A percentile compares a stretch with the other conserved stretches of the same genome.
Conservation (phyloP, 495 filamentous ascomycete species). For the Lentithecium fluviatile region DNA sequence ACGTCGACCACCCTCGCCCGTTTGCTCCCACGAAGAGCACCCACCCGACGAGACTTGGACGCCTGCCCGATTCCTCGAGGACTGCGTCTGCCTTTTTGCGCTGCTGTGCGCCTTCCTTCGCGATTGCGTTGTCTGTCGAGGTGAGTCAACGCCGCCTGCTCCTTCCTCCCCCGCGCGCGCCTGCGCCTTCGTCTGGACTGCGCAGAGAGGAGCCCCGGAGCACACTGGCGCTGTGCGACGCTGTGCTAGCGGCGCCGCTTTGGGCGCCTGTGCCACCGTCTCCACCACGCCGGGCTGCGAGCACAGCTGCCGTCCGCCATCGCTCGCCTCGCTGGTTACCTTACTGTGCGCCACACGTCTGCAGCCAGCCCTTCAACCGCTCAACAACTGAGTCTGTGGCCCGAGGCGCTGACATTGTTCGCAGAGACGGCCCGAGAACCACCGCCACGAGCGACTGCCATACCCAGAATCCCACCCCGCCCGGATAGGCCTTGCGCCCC, state of each 20-base stretch:
- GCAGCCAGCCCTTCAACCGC: slow-evolving; percentile 28
- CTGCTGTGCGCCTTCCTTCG: not conserved
- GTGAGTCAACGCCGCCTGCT: slow-evolving; percentile 32
- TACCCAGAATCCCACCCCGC: slow-evolving; percentile 2
- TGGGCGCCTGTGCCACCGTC: slow-evolving; percentile 19
- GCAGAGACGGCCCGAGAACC: slow-evolving; percentile 7
- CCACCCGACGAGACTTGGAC: slow-evolving; percentile 13
- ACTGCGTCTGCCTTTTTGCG: slow-evolving; percentile 8
- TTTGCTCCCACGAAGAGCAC: slow-evolving; percentile 27
- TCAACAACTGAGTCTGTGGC: slow-evolving; percentile 14
- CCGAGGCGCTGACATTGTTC: slow-evolving; percentile 25
- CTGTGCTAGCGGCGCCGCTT: slow-evolving; percentile 19
- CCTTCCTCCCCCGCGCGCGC: slow-evolving; percentile 1
- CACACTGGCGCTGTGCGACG: slow-evolving; percentile 24
- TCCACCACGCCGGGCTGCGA: slow-evolving; percentile 27
- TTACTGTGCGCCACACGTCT: slow-evolving; percentile 34
- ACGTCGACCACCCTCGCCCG: slow-evolving; percentile 10
- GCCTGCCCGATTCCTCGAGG: slow-evolving; percentile 9
- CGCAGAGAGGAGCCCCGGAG: slow-evolving; percentile 23
- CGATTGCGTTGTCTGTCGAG: slow-evolving; percentile 14
- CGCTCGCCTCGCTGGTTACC: slow-evolving; percentile 20
- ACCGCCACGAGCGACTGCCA: slow-evolving; percentile 27
- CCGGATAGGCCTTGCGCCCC: slow-evolving; percentile 13
- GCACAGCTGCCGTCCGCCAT: slow-evolving; percentile 30
- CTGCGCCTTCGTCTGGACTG: slow-evolving; percentile 1